These are phyloP conservation scores for Aspergillus coremiiformis DNA, from an alignment of 495 filamentous ascomycete species.

Conservation along the genomic window DNA sequence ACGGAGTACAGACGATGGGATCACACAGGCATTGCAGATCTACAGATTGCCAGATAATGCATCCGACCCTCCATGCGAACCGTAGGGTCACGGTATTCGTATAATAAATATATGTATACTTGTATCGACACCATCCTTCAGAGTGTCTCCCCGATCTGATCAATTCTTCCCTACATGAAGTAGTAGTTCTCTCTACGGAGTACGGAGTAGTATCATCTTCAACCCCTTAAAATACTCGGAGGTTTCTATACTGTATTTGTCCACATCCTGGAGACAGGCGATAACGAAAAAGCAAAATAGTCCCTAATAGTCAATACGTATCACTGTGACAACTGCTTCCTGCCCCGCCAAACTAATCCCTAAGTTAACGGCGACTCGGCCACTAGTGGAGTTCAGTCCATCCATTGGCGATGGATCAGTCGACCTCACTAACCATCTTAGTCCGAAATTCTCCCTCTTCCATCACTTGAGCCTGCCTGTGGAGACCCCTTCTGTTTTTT, in stretches of 20 bases:
- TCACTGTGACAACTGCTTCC: neutral
- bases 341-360: neutral
- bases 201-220: too few relatives aligned
- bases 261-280: neutral
- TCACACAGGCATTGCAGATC: neutral
- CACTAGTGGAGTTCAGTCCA: neutral
- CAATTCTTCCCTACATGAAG: too few relatives aligned
- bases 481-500: constrained; percentile 26
- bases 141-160: neutral
- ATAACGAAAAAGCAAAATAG: neutral
- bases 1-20: neutral
- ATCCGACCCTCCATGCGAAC: neutral
- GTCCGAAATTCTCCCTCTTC: neutral
- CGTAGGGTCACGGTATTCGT: neutral
- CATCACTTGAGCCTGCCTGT: neutral
- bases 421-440: neutral
- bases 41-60: neutral
- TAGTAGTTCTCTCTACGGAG: too few relatives aligned
- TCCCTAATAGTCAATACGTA: neutral
- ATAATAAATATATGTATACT: too few relatives aligned
- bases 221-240: neutral
- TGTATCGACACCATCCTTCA: too few relatives aligned
- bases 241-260: neutral
- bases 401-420: neutral
- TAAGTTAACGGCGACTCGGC: neutral